Evolutionary conservation across 1,139 yeast genomes (phyloP).

Genomic region (Sugiyamaella paludigena): DNA sequence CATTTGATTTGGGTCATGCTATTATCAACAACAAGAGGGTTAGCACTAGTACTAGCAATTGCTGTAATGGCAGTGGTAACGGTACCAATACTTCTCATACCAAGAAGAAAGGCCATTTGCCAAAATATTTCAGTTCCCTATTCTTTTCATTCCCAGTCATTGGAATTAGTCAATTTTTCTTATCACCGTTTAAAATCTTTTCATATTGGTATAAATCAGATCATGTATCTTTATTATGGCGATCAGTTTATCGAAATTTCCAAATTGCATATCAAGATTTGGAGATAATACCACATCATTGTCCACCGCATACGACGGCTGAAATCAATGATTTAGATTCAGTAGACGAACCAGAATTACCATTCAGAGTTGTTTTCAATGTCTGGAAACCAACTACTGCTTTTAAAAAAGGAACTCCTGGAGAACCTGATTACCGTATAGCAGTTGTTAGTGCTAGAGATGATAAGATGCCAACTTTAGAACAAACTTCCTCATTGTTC

Average conservation of each 20-base stretch:
- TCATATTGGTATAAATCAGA: neutral
- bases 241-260: constrained; percentile 19
- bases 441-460: constrained; percentile 55
- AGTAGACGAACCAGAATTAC: constrained; percentile 18
- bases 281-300: constrained; percentile 25
- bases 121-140: neutral
- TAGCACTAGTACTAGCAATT: no score
- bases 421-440: constrained; percentile 73
- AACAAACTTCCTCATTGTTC: constrained; percentile 36
- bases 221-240: constrained; percentile 1
- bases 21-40: no score
- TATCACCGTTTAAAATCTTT: neutral
- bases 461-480: constrained; percentile 52
- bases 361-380: constrained; percentile 46
- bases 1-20: no score
- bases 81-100: neutral
- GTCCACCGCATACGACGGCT: constrained; percentile 21
- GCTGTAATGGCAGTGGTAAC: no score
- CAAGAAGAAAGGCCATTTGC: neutral
- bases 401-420: constrained; percentile 69
- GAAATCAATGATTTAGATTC: constrained; percentile 1
- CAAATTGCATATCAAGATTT: constrained; percentile 24
- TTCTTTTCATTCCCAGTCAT: neutral
- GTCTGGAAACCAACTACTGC: constrained; percentile 80
- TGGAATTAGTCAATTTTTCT: constrained; percentile 2